phyloP scores from a whole-genome alignment of 2,329 filamentous ascomycete genomes.

The Microcyclospora pomicola region DNA sequence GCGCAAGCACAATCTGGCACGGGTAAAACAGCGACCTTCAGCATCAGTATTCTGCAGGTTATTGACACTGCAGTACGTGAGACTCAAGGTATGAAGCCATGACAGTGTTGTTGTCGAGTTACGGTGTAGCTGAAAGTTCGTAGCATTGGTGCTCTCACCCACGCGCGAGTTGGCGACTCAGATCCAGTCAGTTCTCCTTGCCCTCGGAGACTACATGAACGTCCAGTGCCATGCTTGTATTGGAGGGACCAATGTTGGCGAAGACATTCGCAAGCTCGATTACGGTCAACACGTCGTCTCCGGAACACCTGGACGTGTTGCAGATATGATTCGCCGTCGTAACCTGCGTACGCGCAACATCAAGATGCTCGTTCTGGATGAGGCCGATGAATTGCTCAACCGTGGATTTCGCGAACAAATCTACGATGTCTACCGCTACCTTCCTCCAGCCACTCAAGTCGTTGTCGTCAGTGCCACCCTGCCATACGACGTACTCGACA shows the following conservation, averaged over 20 bases:
- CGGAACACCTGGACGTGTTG: conserved; percentile 89
- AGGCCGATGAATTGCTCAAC: conserved; percentile 70
- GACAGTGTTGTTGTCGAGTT: conserved; percentile 23
- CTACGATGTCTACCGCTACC: conserved; percentile 95
- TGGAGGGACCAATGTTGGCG: conserved; percentile 91
- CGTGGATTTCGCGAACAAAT: conserved; percentile 96
- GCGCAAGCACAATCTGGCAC: conserved; percentile 97
- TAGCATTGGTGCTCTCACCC: conserved; percentile 81
- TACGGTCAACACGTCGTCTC: conserved; percentile 97
- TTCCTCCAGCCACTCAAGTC: conserved; percentile 94
- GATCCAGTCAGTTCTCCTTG: conserved; percentile 97
- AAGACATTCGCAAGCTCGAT: conserved; percentile 94
- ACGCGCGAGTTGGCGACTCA: conserved; percentile 95
- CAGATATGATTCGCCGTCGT: conserved; percentile 66
- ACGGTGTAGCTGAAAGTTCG: conserved; percentile 31
- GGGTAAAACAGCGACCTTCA: conserved; percentile 99
- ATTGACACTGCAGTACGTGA: conserved; percentile 88
- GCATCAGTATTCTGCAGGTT: conserved; percentile 97
- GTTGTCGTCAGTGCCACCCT: conserved; percentile 94
- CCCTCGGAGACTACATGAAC: conserved; percentile 99
- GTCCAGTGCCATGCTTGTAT: conserved; percentile 98
- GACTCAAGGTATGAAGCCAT: conserved; percentile 91
- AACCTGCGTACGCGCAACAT: conserved; percentile 61
- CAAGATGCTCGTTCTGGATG: conserved; percentile 66
- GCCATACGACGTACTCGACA: conserved; percentile 93